Evolutionary conservation across 2,329 filamentous ascomycete species (phyloP).

Genomic region (Aspergillus persii): DNA sequence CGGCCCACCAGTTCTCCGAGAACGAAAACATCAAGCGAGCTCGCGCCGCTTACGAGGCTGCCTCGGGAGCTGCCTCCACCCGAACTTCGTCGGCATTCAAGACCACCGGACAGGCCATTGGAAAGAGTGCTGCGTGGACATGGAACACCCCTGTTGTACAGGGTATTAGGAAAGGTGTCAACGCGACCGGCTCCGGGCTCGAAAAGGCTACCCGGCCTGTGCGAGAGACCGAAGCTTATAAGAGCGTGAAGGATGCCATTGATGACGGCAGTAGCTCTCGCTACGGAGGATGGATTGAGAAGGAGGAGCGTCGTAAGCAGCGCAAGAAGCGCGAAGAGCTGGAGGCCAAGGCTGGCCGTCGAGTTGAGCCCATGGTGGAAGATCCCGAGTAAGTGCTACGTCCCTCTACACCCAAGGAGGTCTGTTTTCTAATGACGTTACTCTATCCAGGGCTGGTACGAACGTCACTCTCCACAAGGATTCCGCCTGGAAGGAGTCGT

Average conservation of each 20-base stretch:
- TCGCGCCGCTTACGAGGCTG: constrained; percentile 80
- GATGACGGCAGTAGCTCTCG: constrained; percentile 94
- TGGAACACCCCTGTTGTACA: constrained; percentile 96
- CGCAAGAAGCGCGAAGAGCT: constrained; percentile 70
- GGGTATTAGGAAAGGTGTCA: constrained; percentile 81
- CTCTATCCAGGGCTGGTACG: constrained; percentile 71
- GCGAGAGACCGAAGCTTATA: constrained; percentile 90
- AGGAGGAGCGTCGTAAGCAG: constrained; percentile 82
- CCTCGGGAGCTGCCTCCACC: constrained; percentile 76
- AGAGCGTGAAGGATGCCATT: constrained; percentile 90
- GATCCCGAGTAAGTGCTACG: constrained; percentile 74
- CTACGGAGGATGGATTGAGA: constrained; percentile 95
- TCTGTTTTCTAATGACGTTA: constrained; percentile 29
- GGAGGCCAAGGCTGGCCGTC: constrained; percentile 53
- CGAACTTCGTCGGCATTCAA: constrained; percentile 79
- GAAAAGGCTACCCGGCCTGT: constrained; percentile 96
- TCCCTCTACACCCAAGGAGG: constrained; percentile 11
- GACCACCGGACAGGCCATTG: constrained; percentile 79
- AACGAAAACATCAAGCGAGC: constrained; percentile 87
- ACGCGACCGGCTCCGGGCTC: constrained; percentile 78
- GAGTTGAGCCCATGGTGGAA: constrained; percentile 67
- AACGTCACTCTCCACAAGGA: constrained; percentile 97
- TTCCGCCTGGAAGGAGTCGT: constrained; percentile 96
- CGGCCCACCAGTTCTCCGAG: constrained; percentile 86
- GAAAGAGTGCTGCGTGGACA: constrained; percentile 90